Evolutionary conservation across 495 filamentous ascomycete species (phyloP), one percentile per base, ranked within the genome.

Genomic region (Stereocaulon alpinum): DNA sequence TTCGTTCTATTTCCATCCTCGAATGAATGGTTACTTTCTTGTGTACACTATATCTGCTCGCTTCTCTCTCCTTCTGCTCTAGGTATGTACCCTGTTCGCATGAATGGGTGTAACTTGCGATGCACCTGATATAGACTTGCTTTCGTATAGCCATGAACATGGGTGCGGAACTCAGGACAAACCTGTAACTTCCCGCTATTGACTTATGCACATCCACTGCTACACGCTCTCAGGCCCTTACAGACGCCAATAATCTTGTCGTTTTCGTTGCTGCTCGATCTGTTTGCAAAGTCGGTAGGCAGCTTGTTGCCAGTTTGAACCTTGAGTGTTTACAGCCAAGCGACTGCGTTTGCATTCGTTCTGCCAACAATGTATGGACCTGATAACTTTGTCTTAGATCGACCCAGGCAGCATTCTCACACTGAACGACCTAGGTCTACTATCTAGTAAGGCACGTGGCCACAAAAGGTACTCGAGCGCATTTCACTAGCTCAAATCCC

Each of bases 331-430:
- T 82, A 6, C 57, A 74, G 50, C 68, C 65, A 15, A 81, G 79
- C 17, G 77, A 83, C 59, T 79, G 73, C 54, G 74, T 82, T 22
- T 72, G 78, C 18, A 70, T 83, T 24, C 78, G 82, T 58, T 78
- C 81, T 1, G 82, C 81, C 70, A 85, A 85, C 64, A 77, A 62
- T 48, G 55, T 62, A 53, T 45, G 42, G 34, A 40, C n/a, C 27
- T 17, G 18, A 24, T 18, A 7, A 37, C 6, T 49, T 14, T 50
- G 22, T 30, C 10, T 47, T 18, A 24, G 7, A 44, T 60, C 20
- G 43, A 55, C 20, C 24, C 22, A 15, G 37, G 37, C 5, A 2
- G 12, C 30, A n/a, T 24, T 29, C 32, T 42, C 30, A 30, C 34
- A 37, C 47, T 50, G 58, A 42, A 17, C 29, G 27, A 17, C 27